Evolutionary conservation across 2,329 filamentous ascomycete genomes (phyloP).

Genomic region (Monilinia aucupariae): DNA sequence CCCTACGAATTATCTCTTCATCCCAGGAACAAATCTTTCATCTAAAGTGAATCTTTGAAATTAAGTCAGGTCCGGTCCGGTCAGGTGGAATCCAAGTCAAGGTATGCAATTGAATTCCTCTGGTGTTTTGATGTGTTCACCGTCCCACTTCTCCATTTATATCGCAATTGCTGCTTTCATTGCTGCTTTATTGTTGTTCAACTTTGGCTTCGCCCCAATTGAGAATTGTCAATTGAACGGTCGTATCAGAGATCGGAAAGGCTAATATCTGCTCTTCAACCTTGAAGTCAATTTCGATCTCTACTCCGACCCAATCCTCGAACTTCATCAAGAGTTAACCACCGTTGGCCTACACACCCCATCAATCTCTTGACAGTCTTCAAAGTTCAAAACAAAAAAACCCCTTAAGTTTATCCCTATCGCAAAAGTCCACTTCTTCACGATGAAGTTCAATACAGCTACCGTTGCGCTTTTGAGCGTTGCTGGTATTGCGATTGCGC

Average conservation of each 20-base stretch:
- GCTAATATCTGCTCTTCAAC: conserved; percentile 22
- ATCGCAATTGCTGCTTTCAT: background rate
- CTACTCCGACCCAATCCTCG: background rate
- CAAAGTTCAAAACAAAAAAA: background rate
- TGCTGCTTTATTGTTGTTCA: background rate
- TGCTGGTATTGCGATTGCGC: conserved; percentile 49
- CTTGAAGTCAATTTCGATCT: conserved; percentile 18
- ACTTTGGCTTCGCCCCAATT: background rate
- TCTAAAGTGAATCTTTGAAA: conserved; percentile 3
- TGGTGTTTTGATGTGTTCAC: background rate
- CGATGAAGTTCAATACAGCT: conserved; percentile 34
- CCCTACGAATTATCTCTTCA: conserved; percentile 14
- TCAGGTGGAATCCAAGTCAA: conserved; percentile 18
- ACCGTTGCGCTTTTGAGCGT: conserved; percentile 30
- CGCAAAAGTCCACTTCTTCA: conserved; percentile 33
- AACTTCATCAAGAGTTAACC: background rate
- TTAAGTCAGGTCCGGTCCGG: conserved; percentile 1
- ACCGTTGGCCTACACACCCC: background rate
- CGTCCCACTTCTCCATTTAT: conserved; percentile 7
- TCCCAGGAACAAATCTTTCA: background rate
- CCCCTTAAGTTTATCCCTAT: conserved; percentile 25
- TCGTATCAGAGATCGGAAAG: conserved; percentile 17
- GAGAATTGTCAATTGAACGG: background rate
- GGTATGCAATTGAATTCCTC: conserved; percentile 19
- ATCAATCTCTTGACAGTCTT: conserved; percentile 4